A percentile compares a stretch with the other conserved stretches of the same genome.
These are phyloP conservation scores for Pleodorina starrii DNA, from an alignment of 139 green algal species.

Conservation along the genomic window DNA sequence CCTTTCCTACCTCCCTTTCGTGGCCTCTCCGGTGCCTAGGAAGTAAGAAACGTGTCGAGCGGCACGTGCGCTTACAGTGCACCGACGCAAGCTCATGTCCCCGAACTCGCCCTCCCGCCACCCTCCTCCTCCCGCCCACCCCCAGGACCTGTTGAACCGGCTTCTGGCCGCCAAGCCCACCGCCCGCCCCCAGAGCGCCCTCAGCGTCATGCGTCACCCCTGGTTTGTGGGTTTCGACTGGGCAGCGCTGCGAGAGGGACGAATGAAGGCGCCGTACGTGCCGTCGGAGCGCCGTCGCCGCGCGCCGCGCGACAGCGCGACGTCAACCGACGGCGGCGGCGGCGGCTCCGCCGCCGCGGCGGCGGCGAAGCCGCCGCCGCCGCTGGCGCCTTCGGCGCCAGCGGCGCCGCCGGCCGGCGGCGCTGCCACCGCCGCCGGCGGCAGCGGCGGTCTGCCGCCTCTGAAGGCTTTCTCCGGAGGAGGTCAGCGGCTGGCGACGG, in stretches of 20 bases:
- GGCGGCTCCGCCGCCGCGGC: neutral
- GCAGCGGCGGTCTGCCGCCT: neutral
- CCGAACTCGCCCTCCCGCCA: no score
- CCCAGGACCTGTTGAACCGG: constrained; percentile 36
- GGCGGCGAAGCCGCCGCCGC: neutral
- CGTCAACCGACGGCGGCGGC: neutral
- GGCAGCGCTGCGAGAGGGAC: constrained; percentile 1
- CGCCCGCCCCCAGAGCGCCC: constrained; percentile 24
- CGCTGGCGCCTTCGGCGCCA: neutral
- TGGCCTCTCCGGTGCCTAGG: no score
- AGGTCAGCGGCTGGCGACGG: constrained; percentile 11
- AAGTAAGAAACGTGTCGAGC: no score
- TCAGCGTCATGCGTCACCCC: constrained; percentile 30
- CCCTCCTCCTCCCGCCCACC: neutral
- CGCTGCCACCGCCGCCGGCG: neutral
- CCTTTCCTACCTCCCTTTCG: no score
- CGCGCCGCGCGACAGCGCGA: neutral
- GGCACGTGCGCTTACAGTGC: no score
- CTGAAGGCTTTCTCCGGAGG: no score
- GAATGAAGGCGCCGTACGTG: constrained; percentile 40
- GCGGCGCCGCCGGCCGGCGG: neutral
- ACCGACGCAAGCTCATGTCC: no score
- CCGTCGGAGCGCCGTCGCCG: constrained; percentile 13
- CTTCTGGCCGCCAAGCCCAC: constrained; percentile 38
- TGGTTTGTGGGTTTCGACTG: constrained; percentile 48